Percentiles rank a stretch among this genome's conserved stretches.
phyloP scores from a whole-genome alignment of 163 green algal species.

The Volvox carteri region DNA sequence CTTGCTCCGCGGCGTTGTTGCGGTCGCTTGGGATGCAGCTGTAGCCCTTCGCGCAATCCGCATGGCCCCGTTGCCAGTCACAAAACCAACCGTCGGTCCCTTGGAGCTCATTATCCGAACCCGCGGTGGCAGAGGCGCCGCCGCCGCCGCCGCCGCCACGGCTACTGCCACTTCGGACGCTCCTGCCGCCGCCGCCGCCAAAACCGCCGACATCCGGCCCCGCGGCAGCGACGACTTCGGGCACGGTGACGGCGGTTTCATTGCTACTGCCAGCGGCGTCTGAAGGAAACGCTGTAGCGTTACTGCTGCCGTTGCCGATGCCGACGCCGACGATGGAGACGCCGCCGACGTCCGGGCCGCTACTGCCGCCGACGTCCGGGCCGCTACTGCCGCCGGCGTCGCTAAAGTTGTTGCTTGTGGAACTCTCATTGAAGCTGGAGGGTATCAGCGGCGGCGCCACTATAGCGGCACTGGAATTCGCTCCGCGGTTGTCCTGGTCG shows the following conservation, averaged over 20 bases:
- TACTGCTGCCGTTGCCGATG: neutral
- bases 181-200: neutral
- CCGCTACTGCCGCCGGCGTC: neutral
- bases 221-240: neutral
- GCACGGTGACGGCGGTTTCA: neutral
- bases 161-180: no score
- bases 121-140: neutral
- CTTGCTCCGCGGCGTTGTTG: neutral
- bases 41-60: slow-evolving; percentile 13
- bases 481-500: neutral
- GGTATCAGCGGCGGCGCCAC: no score
- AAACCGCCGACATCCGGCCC: neutral
- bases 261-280: neutral
- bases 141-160: neutral
- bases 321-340: no score
- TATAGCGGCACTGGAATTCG: no score
- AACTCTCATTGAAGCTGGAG: no score
- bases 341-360: no score
- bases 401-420: neutral
- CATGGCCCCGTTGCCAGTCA: slow-evolving; percentile 25
- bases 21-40: slow-evolving; percentile 37
- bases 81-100: neutral
- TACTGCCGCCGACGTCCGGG: no score
- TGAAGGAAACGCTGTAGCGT: neutral
- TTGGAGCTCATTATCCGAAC: neutral